Base-by-base conservation (phyloP, 1,284 basidiomycete genomes). In the Rhodotorula sp. region DNA sequence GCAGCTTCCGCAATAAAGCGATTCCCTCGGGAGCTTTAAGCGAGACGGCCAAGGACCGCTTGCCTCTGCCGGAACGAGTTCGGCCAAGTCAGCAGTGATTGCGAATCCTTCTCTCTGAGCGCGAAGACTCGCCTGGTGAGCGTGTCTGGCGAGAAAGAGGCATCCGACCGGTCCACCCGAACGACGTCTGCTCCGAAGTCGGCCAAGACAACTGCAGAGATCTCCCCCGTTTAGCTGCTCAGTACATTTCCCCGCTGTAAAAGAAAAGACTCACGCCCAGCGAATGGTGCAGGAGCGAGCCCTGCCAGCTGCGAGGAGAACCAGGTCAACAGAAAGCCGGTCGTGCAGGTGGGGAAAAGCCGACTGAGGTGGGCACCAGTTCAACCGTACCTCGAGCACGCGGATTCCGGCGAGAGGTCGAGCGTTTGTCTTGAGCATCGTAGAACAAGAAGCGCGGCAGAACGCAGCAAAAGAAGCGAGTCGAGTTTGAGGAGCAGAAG, bases 181-280 rank as follows among this genome's bases (percentile, higher is more conserved):
- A 86, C 85, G 48, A 93, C 91, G 63, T 85, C 85, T 22, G 91
- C 91, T 3, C 91, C 91, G 77, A 89, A 88, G 81, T 93, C 91
- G 14, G 90, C 87, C 48, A 93, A 84, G 57, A 93, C 80, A 66
- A 92, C 84, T 71, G 68, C 14, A 24, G 8, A 14, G 18, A 1
- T 4, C 24, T 0, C 1, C 37, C 10, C 37, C 37, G 37, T 14
- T 42, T 12, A 42, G 37, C 37, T 42, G 37, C 37, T 42, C 37
- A 12, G 37, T 17, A 29, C 8, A 15, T 15, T 45, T n/a, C 18
- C 22, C 46, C 45, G 4, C 15, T 37, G 3, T 26, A 5, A 4
- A 0, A 3, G 15, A 1, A 7, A 17, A 18, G 4, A 69, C 77
- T 58, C 17, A 78, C 77, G 73, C 17, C 82, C 90, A 14, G 89